These are phyloP conservation scores for Lathyrus aphaca DNA, from an alignment of 306 rosid genomes.

Conservation along the genomic window DNA sequence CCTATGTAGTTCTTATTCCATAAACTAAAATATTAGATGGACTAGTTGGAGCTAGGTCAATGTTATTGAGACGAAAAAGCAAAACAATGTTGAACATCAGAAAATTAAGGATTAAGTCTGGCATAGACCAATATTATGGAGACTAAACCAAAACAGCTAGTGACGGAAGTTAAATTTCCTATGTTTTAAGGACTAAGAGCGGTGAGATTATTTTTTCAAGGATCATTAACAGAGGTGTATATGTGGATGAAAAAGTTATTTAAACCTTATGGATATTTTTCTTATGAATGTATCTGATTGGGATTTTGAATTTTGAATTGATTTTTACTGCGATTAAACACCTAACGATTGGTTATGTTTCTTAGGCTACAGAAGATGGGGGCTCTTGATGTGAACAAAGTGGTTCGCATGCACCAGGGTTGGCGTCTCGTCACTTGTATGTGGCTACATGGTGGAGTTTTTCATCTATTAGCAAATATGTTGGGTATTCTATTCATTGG, in stretches of 20 bases:
- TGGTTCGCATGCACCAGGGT: conserved; percentile 70
- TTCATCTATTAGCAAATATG: conserved; percentile 88
- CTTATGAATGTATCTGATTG: neutral
- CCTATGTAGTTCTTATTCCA: neutral
- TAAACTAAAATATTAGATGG: conserved; percentile 1
- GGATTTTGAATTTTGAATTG: conserved; percentile 26
- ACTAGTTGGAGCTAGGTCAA: neutral
- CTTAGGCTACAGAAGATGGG: conserved; percentile 89
- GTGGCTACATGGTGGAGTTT: conserved; percentile 95
- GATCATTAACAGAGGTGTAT: neutral
- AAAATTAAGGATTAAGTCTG: neutral
- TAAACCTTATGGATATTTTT: neutral
- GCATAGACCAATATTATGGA: neutral
- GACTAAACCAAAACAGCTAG: neutral
- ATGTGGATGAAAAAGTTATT: neutral
- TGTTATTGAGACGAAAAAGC: neutral
- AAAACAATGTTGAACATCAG: neutral
- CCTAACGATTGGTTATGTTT: conserved; percentile 34
- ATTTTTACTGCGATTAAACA: conserved; percentile 26
- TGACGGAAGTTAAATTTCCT: neutral
- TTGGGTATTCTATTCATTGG: conserved; percentile 87
- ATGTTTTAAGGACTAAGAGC: neutral
- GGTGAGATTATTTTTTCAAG: neutral
- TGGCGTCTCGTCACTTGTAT: conserved; percentile 91
- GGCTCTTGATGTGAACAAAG: conserved; percentile 76